Conservation (phyloP, 2,329 filamentous ascomycete genomes). For the Rachicladosporium sp. region DNA sequence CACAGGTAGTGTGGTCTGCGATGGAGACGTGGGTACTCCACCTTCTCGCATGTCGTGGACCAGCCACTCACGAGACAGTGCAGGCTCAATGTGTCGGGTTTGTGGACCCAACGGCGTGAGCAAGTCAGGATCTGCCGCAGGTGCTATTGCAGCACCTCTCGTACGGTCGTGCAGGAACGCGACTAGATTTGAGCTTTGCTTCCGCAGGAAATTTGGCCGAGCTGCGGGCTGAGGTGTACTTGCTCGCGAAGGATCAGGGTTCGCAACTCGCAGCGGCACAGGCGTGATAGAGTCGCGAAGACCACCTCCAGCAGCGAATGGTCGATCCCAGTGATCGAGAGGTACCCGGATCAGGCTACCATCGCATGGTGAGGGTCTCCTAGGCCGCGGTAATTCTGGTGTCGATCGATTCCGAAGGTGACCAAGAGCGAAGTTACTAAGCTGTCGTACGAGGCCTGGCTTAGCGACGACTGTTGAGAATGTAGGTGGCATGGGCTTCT, state of each 20-base stretch:
- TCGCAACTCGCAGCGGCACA: constrained; percentile 20
- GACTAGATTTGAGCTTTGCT: constrained; percentile 12
- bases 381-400: constrained; percentile 8
- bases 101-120: constrained; percentile 2
- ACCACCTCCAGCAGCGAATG: constrained; percentile 21
- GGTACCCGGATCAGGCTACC: constrained; percentile 24
- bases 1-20: constrained; percentile 11
- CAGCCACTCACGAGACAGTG: constrained; percentile 7
- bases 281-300: constrained; percentile 18
- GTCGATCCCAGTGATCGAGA: constrained; percentile 21
- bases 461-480: constrained; percentile 1
- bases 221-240: constrained; percentile 10
- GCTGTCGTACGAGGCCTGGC: constrained; percentile 2
- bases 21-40: constrained; percentile 11
- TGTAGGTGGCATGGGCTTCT: constrained; percentile 2
- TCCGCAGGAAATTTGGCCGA: constrained; percentile 13
- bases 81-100: constrained; percentile 2
- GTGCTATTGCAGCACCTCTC: constrained; percentile 4
- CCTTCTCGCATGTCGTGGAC: constrained; percentile 10
- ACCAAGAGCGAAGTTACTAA: constrained; percentile 4
- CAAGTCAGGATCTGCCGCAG: constrained; percentile 10
- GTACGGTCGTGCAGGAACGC: constrained; percentile 6
- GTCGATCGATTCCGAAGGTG: constrained; percentile 6
- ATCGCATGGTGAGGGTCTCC: constrained; percentile 16
- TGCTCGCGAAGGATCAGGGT: constrained; percentile 16